A percentile compares a stretch with the other conserved stretches of the same genome.
Evolutionary conservation across 306 rosid genomes (phyloP).

Genomic region (Trichosanthes cucumerina): DNA sequence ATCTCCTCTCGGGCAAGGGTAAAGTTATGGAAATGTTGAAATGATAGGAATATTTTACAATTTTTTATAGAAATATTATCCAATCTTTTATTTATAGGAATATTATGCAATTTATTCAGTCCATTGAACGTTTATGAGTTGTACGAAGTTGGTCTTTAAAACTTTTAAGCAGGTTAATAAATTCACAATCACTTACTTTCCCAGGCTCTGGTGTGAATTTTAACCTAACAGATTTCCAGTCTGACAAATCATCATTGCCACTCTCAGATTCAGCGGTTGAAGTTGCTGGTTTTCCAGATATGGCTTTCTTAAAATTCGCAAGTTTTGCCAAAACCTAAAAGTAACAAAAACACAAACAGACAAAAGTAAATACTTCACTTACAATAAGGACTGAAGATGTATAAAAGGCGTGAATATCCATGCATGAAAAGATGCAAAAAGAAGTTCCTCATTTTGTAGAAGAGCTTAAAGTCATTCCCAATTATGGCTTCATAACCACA

Average conservation of each 20-base stretch:
- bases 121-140: neutral
- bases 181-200: conserved; percentile 43
- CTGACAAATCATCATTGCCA: conserved; percentile 44
- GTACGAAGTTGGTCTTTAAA: neutral
- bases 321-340: conserved; percentile 72
- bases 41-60: neutral
- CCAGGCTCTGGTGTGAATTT: conserved; percentile 47
- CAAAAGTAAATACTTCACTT: neutral
- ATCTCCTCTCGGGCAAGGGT: neutral
- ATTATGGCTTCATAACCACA: neutral
- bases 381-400: neutral
- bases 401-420: neutral
- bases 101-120: neutral
- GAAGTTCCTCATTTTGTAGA: neutral
- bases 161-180: neutral
- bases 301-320: conserved; percentile 47
- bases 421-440: neutral
- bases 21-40: neutral
- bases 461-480: neutral
- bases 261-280: conserved; percentile 32
- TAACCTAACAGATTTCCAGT: conserved; percentile 51
- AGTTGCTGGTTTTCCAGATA: conserved; percentile 23
- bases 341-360: conserved; percentile 1
- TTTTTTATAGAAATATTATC: too few relatives aligned
- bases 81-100: neutral